Evolutionary conservation across 441 rosid genomes (phyloP).

Genomic region (Brassica balearica): DNA sequence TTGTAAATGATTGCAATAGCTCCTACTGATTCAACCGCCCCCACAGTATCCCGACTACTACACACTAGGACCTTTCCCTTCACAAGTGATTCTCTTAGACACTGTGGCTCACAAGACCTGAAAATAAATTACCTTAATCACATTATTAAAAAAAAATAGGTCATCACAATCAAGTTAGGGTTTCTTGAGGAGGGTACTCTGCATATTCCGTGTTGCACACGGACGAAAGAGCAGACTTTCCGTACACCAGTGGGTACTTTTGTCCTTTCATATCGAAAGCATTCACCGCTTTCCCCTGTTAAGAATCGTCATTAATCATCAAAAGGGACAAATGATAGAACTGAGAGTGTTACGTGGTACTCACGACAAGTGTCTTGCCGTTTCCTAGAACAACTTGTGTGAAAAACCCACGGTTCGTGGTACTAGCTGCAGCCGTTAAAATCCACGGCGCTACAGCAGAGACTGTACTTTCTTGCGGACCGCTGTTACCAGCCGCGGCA

Average conservation of each 20-base stretch:
- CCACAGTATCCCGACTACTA: background rate
- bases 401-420: slow-evolving; percentile 45
- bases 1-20: slow-evolving; percentile 5
- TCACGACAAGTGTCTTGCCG: slow-evolving; percentile 41
- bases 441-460: slow-evolving; percentile 52
- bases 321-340: background rate
- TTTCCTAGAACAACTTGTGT: slow-evolving; percentile 52
- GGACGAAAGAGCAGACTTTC: background rate
- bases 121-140: background rate
- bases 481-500: slow-evolving; percentile 46
- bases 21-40: background rate
- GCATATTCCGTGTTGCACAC: background rate
- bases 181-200: background rate
- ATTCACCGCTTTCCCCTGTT: slow-evolving; percentile 11
- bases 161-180: background rate
- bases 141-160: background rate
- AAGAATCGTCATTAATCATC: background rate
- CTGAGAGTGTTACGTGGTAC: slow-evolving; percentile 13
- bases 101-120: background rate
- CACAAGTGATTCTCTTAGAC: background rate
- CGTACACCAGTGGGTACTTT: background rate
- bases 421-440: slow-evolving; percentile 52
- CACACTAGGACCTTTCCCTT: background rate
- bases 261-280: slow-evolving; percentile 21
- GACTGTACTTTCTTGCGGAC: background rate